Base-by-base conservation (phyloP, 305 asterid species). In the Solanum hybrid region DNA sequence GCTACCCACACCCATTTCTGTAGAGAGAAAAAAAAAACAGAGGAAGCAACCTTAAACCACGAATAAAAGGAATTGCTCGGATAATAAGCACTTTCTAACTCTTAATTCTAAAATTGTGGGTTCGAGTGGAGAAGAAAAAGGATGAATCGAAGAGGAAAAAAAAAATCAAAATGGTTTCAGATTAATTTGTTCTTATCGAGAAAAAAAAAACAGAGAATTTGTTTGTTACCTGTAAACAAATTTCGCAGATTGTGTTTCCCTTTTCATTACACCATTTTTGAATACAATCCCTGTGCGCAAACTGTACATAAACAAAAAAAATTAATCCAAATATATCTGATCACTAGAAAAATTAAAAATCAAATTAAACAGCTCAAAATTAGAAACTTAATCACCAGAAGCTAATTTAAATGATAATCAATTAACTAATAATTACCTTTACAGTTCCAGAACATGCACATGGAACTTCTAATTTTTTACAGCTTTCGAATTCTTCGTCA, bases 201-300 rank as follows among this genome's bases (percentile, higher is more conserved):
- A 42, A 42, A 20, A 89, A 46, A 51, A 46, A 8, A 5, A 10
- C n/a, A 51, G n/a, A 77, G 26, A 35, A 73, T n/a, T 24, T 28
- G 28, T 22, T 46, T 64, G 28, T 24, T 8, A 97, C 99, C 99
- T 97, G 98, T 64, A 96, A 94, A 91, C 99, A 97, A 92, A 97
- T 93, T 94, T 97, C 99, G 89, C 99, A 97, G 67, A 90, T 90
- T 29, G 97, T 95, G 90, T 97, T 94, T 75, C 99, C 98, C 90
- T 97, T 97, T 92, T 96, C 99, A 83, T 95, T 81, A 89, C 99
- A 97, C 99, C 99, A 97, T 93, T 97, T 96, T 96, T 96, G 98
- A 85, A 97, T 93, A 93, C 99, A 97, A 85, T 97, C 98, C 91
- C 99, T 94, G 90, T 97, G 99, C 0, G 99, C 99, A 92, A 91